Base-by-base conservation (phyloP, 805 yeast genomes). In the Wickerhamiella domercqiae region DNA sequence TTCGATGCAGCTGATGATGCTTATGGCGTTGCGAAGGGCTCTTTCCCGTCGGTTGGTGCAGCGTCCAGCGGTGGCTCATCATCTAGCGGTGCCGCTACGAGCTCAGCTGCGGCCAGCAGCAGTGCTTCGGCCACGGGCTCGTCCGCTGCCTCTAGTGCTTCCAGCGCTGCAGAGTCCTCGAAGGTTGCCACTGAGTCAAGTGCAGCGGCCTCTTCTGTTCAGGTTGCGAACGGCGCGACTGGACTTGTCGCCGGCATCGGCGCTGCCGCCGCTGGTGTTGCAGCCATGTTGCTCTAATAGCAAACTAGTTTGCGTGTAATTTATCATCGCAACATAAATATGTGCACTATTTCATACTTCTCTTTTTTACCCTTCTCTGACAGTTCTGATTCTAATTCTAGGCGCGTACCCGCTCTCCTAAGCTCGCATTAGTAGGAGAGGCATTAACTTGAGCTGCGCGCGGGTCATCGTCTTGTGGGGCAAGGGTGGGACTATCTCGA, bases 181-280 rank as follows among this genome's bases (percentile, higher is more conserved):
- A n/a, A n/a, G n/a, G n/a, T n/a, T n/a, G 41, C 38, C 30, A 31
- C 28, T 7, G 13, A 32, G 9, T 18, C 25, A 25, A 21, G 39
- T 19, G 32, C 45, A 9, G 40, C 37, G 5, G 26, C 41, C 29
- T 30, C 20, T 21, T 33, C 40, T 15, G 22, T 14, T 14, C 39
- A 36, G 29, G 17, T 37, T 7, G 19, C 41, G 15, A 22, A 25
- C 29, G 21, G 41, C 17, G 33, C 32, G 19, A 31, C 34, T 16
- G 35, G 36, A 14, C 34, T 26, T 17, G 13, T 37, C 15, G 44
- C 36, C 32, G 48, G 48, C 29, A 39, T 44, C 36, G 45, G 39
- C 34, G 53, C 49, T 20, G 47, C 45, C 31, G 47, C 35, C 33
- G 46, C 49, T 35, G 52, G 50, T 39, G 47, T 31, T 32, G 46